Percentiles rank a stretch among this genome's conserved stretches.
These are phyloP conservation scores for Dactylis glomerata DNA, from an alignment of 176 grass and related monocot genomes.

Conservation along the genomic window DNA sequence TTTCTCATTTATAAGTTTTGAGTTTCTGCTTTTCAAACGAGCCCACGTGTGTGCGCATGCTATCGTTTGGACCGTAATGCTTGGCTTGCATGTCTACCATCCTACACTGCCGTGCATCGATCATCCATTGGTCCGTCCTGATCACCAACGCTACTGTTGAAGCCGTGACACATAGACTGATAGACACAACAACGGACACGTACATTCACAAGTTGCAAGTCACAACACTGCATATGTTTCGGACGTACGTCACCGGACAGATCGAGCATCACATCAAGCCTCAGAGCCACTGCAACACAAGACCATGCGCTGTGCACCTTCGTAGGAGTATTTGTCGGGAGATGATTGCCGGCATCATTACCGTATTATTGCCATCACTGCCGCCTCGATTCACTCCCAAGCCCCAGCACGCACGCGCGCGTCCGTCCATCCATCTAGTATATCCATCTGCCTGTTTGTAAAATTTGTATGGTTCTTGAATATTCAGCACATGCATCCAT, in stretches of 20 bases:
- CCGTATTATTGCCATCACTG: neutral
- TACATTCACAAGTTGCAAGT: neutral
- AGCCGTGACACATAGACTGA: neutral
- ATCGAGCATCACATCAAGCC: slow-evolving; percentile 18
- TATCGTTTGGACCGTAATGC: too few species aligned
- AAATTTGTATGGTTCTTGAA: neutral
- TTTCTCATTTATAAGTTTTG: too few species aligned
- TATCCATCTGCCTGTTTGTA: neutral
- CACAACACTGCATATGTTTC: neutral
- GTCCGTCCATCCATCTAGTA: neutral
- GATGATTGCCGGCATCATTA: slow-evolving; percentile 21
- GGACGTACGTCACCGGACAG: neutral
- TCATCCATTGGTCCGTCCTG: too few species aligned
- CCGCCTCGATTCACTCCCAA: neutral
- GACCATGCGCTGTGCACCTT: neutral
- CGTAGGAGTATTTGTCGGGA: slow-evolving; percentile 1
- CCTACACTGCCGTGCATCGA: neutral
- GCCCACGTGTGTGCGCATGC: too few species aligned
- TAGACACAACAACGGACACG: neutral
- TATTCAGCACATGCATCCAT: neutral
- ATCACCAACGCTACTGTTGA: too few species aligned
- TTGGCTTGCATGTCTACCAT: too few species aligned
- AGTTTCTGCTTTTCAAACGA: too few species aligned
- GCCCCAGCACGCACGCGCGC: neutral
- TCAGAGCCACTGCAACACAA: too few species aligned